Percentiles rank a stretch among this genome's conserved stretches.
Conservation (phyloP, 2,329 filamentous ascomycete species). For the Lithohypha guttulata region DNA sequence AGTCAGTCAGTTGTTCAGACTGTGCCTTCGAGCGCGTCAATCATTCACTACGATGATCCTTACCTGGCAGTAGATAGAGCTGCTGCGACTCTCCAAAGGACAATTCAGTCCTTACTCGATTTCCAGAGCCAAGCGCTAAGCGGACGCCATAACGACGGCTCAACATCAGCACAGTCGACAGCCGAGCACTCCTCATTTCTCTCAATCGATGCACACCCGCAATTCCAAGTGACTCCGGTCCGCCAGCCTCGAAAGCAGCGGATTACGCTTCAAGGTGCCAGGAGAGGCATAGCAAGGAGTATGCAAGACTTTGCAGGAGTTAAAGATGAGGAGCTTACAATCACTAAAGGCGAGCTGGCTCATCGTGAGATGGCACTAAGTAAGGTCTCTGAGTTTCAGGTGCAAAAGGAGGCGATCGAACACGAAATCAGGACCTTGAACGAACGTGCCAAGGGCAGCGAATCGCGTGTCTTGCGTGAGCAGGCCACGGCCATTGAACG, state of each 20-base stretch:
- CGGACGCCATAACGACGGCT: constrained; percentile 26
- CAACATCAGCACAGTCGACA: constrained; percentile 32
- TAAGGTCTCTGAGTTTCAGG: constrained; percentile 42
- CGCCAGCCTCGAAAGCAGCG: constrained; percentile 34
- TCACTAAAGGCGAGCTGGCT: constrained; percentile 37
- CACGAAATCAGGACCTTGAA: constrained; percentile 34
- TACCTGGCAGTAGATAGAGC: constrained; percentile 42
- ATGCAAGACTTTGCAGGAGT: constrained; percentile 47
- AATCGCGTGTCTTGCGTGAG: constrained; percentile 36
- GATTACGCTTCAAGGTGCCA: constrained; percentile 42
- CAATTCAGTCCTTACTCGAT: constrained; percentile 50
- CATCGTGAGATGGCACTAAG: constrained; percentile 37
- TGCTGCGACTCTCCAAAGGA: constrained; percentile 44
- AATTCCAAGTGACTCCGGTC: constrained; percentile 29
- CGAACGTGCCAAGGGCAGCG: constrained; percentile 36
- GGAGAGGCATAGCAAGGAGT: constrained; percentile 46
- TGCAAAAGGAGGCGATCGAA: constrained; percentile 40
- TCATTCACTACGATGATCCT: constrained; percentile 26
- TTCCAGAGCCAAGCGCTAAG: constrained; percentile 49
- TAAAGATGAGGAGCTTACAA: constrained; percentile 45
- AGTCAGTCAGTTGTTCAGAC: constrained; percentile 4
- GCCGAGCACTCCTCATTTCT: constrained; percentile 3
- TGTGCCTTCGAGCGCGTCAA: constrained; percentile 13
- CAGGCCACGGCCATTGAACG: constrained; percentile 43
- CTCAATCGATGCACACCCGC: constrained; percentile 23